phyloP scores from a whole-genome alignment of 169 alveolate species.

The Cryptosporidium muris region DNA sequence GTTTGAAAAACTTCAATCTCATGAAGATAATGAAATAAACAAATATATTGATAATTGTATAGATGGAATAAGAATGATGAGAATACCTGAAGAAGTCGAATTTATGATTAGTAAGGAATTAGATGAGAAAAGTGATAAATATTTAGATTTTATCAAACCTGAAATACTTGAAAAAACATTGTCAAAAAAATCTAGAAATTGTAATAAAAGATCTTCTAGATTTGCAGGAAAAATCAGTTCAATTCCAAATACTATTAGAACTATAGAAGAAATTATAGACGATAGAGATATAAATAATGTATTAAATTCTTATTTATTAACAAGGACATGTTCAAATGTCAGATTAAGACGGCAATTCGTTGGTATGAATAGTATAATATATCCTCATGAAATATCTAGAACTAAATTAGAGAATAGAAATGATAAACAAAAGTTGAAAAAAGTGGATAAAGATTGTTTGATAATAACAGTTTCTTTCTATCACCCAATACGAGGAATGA shows the following conservation, averaged over 20 bases:
- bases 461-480: constrained; percentile 77
- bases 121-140: constrained; percentile 7
- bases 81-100: constrained; percentile 25
- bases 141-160: constrained; percentile 19
- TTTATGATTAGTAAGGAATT: background rate
- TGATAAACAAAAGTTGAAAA: background rate
- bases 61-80: background rate
- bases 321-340: constrained; percentile 7
- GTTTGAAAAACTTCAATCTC: too few species aligned
- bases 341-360: constrained; percentile 60
- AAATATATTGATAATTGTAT: background rate
- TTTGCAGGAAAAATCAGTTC: constrained; percentile 29
- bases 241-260: constrained; percentile 13
- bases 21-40: background rate
- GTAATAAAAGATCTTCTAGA: constrained; percentile 34
- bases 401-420: background rate
- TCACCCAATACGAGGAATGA: constrained; percentile 84
- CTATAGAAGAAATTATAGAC: constrained; percentile 9
- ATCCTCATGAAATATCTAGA: constrained; percentile 31
- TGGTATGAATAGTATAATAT: constrained; percentile 49
- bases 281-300: constrained; percentile 5
- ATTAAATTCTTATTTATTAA: constrained; percentile 22
- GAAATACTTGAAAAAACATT: constrained; percentile 3
- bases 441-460: background rate
- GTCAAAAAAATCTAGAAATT: constrained; percentile 9